These are phyloP conservation scores for Phytophthora tentaculata DNA, from an alignment of 352 stramenopile species.

Conservation along the genomic window DNA sequence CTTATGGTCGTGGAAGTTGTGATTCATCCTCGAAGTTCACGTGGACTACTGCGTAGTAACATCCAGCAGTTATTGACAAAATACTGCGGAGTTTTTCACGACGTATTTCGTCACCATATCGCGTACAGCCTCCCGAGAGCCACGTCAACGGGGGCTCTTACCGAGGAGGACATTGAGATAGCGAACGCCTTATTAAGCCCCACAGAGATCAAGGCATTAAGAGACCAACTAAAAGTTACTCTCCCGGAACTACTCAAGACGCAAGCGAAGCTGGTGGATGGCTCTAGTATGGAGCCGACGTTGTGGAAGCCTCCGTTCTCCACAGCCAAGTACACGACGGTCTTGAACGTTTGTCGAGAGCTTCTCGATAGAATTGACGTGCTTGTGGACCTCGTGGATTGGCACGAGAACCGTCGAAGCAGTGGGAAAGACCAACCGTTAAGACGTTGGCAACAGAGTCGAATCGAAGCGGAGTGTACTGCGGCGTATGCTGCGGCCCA, in stretches of 20 bases:
- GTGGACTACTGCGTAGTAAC: constrained; percentile 62
- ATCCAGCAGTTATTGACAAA: constrained; percentile 58
- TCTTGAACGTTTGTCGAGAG: constrained; percentile 52
- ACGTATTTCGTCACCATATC: constrained; percentile 72
- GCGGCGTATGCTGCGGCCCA: constrained; percentile 42
- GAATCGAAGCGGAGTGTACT: constrained; percentile 42
- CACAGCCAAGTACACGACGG: constrained; percentile 55
- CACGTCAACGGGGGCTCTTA: constrained; percentile 9
- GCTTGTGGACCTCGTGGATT: constrained; percentile 70
- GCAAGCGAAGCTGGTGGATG: constrained; percentile 55
- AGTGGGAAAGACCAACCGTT: constrained; percentile 38
- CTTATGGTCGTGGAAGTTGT: constrained; percentile 70
- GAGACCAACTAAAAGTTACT: constrained; percentile 42
- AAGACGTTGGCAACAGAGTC: constrained; percentile 35
- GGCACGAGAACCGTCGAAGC: constrained; percentile 53
- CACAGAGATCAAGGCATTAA: constrained; percentile 45
- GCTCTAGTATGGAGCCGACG: constrained; percentile 54
- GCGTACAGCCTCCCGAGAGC: constrained; percentile 31
- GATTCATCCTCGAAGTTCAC: constrained; percentile 60
- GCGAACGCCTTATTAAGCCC: constrained; percentile 38
- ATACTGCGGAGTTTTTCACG: constrained; percentile 50
- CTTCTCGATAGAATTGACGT: constrained; percentile 63
- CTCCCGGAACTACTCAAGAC: constrained; percentile 51
- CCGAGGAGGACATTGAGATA: constrained; percentile 38
- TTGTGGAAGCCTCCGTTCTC: constrained; percentile 71